phyloP scores from a whole-genome alignment of 129 eudicot genomes.

The Logfia minima region DNA sequence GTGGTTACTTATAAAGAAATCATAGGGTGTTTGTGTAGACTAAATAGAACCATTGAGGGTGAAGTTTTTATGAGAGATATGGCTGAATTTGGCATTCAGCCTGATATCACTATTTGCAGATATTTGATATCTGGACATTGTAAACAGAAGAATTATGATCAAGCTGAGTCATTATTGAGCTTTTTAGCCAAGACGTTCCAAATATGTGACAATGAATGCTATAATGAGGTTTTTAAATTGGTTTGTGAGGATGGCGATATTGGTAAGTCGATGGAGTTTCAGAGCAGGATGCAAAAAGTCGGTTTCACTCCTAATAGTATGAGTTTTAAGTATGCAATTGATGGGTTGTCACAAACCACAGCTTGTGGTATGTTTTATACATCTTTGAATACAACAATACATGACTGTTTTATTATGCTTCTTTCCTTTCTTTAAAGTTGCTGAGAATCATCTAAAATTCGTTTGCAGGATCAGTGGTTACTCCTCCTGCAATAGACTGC shows the following conservation, averaged over 20 bases:
- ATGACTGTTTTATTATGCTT: neutral
- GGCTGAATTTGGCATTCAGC: constrained; percentile 50
- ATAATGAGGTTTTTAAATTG: constrained; percentile 49
- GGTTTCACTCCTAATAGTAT: constrained; percentile 60
- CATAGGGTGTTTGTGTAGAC: constrained; percentile 60
- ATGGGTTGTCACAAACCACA: constrained; percentile 48
- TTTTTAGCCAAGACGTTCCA: constrained; percentile 52
- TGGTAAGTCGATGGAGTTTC: constrained; percentile 51
- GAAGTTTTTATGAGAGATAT: constrained; percentile 64
- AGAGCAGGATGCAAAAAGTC: constrained; percentile 59
- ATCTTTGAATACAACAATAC: neutral
- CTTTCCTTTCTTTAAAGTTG: neutral
- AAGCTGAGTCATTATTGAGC: constrained; percentile 53
- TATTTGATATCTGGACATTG: constrained; percentile 56
- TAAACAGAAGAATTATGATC: constrained; percentile 44
- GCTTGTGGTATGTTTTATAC: constrained; percentile 14
- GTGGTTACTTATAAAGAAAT: constrained; percentile 53
- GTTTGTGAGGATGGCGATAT: constrained; percentile 54
- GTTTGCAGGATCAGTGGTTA: neutral
- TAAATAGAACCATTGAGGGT: constrained; percentile 56
- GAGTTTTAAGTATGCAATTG: constrained; percentile 60
- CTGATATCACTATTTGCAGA: constrained; percentile 58
- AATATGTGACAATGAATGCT: constrained; percentile 58
- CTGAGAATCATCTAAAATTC: neutral
- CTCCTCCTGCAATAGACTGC: neutral